Evolutionary conservation across 2,329 filamentous ascomycete species (phyloP).

Genomic region (Fusarium keratoplasticum): DNA sequence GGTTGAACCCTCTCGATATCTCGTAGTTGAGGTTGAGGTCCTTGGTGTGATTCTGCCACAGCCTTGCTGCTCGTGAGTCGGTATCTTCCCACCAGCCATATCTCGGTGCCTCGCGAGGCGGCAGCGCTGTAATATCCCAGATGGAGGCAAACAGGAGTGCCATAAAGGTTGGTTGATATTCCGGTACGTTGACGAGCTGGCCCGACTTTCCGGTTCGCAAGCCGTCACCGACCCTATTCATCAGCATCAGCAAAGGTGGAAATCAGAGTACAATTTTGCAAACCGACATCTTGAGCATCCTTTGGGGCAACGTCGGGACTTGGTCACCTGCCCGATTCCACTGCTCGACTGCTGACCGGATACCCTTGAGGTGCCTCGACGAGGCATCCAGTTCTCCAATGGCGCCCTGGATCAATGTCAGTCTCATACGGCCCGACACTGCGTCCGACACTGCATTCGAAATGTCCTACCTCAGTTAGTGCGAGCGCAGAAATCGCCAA

Average conservation of each 20-base stretch:
- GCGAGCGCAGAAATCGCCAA: conserved; percentile 58
- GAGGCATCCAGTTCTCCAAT: conserved; percentile 57
- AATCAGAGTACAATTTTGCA: neutral
- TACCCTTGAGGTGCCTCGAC: conserved; percentile 55
- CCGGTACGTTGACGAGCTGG: conserved; percentile 54
- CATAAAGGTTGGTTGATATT: conserved; percentile 59
- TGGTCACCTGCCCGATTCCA: conserved; percentile 32
- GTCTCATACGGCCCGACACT: neutral
- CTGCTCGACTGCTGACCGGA: conserved; percentile 46
- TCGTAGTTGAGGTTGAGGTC: conserved; percentile 52
- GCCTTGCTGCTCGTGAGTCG: conserved; percentile 50
- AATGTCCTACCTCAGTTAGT: conserved; percentile 54
- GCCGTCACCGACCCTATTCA: conserved; percentile 53
- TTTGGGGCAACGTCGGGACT: conserved; percentile 52
- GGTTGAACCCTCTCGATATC: conserved; percentile 49
- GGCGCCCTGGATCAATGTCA: conserved; percentile 50
- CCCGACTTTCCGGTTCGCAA: conserved; percentile 54
- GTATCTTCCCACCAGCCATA: conserved; percentile 53
- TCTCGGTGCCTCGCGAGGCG: conserved; percentile 49
- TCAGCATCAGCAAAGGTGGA: conserved; percentile 18
- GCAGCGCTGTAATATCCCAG: conserved; percentile 53
- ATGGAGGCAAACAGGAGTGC: conserved; percentile 58
- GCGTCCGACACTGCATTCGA: conserved; percentile 1
- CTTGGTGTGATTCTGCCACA: conserved; percentile 52
- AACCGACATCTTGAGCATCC: conserved; percentile 51